Evolutionary conservation across 202 grass and related monocot genomes (phyloP).

Genomic region (Panicum virgatum): DNA sequence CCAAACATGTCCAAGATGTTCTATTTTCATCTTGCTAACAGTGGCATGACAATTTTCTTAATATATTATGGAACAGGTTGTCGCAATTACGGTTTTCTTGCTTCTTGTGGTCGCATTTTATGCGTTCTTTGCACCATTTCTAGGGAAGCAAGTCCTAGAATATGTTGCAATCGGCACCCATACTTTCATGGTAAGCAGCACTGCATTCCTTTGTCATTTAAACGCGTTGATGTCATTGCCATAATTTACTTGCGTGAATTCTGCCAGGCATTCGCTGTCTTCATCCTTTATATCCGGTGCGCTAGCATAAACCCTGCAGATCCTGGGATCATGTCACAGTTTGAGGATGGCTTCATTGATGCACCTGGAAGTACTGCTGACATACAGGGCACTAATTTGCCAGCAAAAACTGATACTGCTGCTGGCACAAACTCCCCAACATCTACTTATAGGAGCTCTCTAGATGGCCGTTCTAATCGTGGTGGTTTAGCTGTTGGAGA

Average conservation of each 20-base stretch:
- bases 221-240: constrained; percentile 4
- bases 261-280: constrained; percentile 73
- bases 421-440: constrained; percentile 43
- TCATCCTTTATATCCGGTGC: constrained; percentile 86
- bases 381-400: constrained; percentile 41
- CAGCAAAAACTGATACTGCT: constrained; percentile 36
- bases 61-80: constrained; percentile 52
- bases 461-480: constrained; percentile 45
- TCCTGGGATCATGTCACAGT: constrained; percentile 84
- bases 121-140: constrained; percentile 81
- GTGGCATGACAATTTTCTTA: constrained; percentile 9
- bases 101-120: constrained; percentile 81
- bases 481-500: constrained; percentile 52
- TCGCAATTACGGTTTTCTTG: constrained; percentile 81
- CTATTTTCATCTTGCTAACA: background rate
- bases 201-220: background rate
- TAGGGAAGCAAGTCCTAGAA: constrained; percentile 57
- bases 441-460: constrained; percentile 60
- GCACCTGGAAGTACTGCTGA: constrained; percentile 40
- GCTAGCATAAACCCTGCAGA: constrained; percentile 92
- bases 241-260: constrained; percentile 24
- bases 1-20: background rate
- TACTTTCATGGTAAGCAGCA: constrained; percentile 64
- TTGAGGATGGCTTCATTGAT: constrained; percentile 51
- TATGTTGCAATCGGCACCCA: constrained; percentile 61